These are phyloP conservation scores for Fusarium sarcochroum DNA, from an alignment of 2,329 filamentous ascomycete species.

Conservation along the genomic window DNA sequence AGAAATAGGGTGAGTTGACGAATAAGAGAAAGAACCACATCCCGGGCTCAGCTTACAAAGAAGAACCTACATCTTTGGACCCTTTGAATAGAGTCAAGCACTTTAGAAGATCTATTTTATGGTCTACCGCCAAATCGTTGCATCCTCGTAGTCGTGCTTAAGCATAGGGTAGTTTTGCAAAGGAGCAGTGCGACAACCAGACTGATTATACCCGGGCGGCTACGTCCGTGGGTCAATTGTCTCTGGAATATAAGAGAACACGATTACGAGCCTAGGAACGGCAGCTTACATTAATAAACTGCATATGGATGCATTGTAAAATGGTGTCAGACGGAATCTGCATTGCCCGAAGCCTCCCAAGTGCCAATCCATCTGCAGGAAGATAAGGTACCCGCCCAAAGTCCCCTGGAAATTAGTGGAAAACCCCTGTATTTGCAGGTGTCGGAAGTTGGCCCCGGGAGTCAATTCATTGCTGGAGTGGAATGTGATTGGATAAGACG, in stretches of 20 bases:
- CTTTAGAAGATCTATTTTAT: too few species aligned
- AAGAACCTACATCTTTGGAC: too few species aligned
- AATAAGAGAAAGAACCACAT: too few species aligned
- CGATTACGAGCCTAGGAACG: slow-evolving; percentile 21
- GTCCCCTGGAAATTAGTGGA: slow-evolving; percentile 26
- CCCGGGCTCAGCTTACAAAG: too few species aligned
- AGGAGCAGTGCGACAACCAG: neutral
- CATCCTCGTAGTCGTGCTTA: neutral
- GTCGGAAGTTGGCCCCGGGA: slow-evolving; percentile 23
- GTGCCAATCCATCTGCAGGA: neutral
- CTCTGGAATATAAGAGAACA: slow-evolving; percentile 15
- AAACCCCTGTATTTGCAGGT: slow-evolving; percentile 32
- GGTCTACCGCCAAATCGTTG: too few species aligned
- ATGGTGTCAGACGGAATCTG: slow-evolving; percentile 22
- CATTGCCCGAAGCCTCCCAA: neutral
- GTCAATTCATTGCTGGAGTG: neutral
- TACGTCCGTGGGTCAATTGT: neutral
- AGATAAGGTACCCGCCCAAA: slow-evolving; percentile 13
- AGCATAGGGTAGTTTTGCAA: slow-evolving; percentile 6
- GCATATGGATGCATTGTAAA: neutral
- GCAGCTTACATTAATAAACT: slow-evolving; percentile 7
- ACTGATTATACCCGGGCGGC: neutral
- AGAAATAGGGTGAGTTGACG: too few species aligned
- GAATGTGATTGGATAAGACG: slow-evolving; percentile 16
- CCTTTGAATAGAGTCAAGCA: too few species aligned